Base-by-base conservation (phyloP, 108 stramenopile genomes). In the Chaetoceros tenuissimus region DNA sequence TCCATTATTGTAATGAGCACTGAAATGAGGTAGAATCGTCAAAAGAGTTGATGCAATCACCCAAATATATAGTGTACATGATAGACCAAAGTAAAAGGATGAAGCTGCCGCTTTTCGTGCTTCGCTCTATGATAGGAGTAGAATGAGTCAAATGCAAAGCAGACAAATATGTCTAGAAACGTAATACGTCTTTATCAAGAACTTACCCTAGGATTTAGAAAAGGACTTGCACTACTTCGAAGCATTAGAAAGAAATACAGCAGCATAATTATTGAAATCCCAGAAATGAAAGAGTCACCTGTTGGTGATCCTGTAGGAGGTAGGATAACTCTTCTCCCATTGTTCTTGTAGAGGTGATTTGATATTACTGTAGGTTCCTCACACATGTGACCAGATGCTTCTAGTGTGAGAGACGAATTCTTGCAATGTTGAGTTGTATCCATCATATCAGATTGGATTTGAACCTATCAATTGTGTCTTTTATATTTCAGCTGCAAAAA, bases 21-120 rank as follows among this genome's bases (percentile, higher is more conserved):
- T 62, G 40, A 77, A 53, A 40, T 77, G 76, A 21, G 76, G 76
- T n/a, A 77, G 31, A 10, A 74, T 54, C 0, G 72, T 77, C 13
- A 77, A 65, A 0, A 57, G 34, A 22, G 76, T 72, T 8, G 70
- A 72, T 7, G 69, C 66, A 30, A 68, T 64, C 24, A 73, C 27
- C 76, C 76, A 77, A 25, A 70, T 20, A 49, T 74, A 77, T 13
- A 77, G 60, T 29, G 64, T 52, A 30, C 64, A 65, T 24, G 66
- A 57, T 28, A 77, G 55, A 18, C 68, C 66, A 29, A 77, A 74
- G 51, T 77, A 74, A 1, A 67, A 59, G 13, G 69, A 66, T 25
- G 72, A 73, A 5, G 59, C 64, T 17, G 65, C 64, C 3, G 72
- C 65, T 40, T 53, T 62, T 3, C 76, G 51, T 47, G 75, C 70